Evolutionary conservation across 2,329 filamentous ascomycete species (phyloP).

Genomic region (Calonectria hongkongensis): DNA sequence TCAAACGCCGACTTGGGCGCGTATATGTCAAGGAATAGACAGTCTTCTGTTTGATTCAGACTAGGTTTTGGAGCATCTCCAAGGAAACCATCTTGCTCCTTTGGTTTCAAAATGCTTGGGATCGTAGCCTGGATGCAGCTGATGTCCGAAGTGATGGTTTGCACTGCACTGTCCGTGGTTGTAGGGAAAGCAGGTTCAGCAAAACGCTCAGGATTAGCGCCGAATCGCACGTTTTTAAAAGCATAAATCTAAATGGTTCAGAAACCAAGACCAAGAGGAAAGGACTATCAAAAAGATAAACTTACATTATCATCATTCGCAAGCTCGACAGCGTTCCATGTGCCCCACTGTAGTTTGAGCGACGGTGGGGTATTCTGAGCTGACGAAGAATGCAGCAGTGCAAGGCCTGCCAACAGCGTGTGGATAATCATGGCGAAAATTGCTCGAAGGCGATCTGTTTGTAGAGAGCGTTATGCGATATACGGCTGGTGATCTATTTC

Average conservation of each 20-base stretch:
- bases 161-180: neutral
- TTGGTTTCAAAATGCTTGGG: neutral
- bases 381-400: neutral
- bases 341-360: constrained; percentile 8
- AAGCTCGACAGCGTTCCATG: constrained; percentile 1
- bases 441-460: neutral
- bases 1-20: constrained; percentile 65
- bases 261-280: neutral
- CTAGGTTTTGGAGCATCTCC: neutral
- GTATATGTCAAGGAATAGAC: constrained; percentile 69
- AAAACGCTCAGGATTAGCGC: constrained; percentile 28
- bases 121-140: constrained; percentile 27
- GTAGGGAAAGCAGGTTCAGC: constrained; percentile 6
- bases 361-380: neutral
- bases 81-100: neutral
- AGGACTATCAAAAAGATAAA: neutral
- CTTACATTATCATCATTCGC: neutral
- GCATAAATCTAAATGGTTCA: constrained; percentile 23
- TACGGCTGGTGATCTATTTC: neutral
- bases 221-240: constrained; percentile 36
- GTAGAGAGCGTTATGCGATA: neutral
- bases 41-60: constrained; percentile 62
- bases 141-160: neutral
- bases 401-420: neutral
- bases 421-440: neutral